These are phyloP conservation scores for Tricladium varicosporioides DNA, from an alignment of 2,329 filamentous ascomycete genomes.

Conservation along the genomic window DNA sequence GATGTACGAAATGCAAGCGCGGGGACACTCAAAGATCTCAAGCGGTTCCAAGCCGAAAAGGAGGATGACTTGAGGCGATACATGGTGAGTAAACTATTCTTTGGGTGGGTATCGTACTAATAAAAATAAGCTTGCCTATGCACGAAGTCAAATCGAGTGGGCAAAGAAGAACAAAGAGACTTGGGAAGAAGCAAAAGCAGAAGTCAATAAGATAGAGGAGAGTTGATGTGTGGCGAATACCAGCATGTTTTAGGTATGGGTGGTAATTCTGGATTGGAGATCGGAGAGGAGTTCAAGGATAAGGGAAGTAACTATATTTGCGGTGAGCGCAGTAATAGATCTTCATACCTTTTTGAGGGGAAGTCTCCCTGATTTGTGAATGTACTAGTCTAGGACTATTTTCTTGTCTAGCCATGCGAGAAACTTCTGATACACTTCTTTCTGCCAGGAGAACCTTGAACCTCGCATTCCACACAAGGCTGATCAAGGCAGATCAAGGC, in stretches of 20 bases:
- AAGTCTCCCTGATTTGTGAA: no score
- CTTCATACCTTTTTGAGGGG: not conserved
- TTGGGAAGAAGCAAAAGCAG: slow-evolving; percentile 70
- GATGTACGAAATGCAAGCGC: slow-evolving; percentile 92
- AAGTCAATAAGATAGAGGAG: slow-evolving; percentile 65
- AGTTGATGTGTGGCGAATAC: slow-evolving; percentile 25
- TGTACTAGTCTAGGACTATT: no score
- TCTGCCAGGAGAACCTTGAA: slow-evolving; percentile 6
- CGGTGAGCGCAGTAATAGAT: slow-evolving; percentile 20
- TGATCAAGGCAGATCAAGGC: not conserved
- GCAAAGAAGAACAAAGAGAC: slow-evolving; percentile 69
- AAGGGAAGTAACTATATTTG: slow-evolving; percentile 18
- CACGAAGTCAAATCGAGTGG: slow-evolving; percentile 72
- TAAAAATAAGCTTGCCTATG: slow-evolving; percentile 61
- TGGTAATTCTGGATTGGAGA: slow-evolving; percentile 17
- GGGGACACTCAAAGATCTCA: slow-evolving; percentile 84
- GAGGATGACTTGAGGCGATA: slow-evolving; percentile 91
- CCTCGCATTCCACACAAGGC: not conserved
- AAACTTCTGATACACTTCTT: not conserved
- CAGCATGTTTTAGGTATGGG: slow-evolving; percentile 10
- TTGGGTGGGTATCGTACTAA: slow-evolving; percentile 21
- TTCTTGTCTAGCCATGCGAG: not conserved
- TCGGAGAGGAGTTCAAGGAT: slow-evolving; percentile 17
- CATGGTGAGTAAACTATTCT: slow-evolving; percentile 72
- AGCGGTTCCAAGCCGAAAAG: slow-evolving; percentile 91